Conservation (phyloP, 192 early-diverging fungal species). For the Backusella parvicylindrica region DNA sequence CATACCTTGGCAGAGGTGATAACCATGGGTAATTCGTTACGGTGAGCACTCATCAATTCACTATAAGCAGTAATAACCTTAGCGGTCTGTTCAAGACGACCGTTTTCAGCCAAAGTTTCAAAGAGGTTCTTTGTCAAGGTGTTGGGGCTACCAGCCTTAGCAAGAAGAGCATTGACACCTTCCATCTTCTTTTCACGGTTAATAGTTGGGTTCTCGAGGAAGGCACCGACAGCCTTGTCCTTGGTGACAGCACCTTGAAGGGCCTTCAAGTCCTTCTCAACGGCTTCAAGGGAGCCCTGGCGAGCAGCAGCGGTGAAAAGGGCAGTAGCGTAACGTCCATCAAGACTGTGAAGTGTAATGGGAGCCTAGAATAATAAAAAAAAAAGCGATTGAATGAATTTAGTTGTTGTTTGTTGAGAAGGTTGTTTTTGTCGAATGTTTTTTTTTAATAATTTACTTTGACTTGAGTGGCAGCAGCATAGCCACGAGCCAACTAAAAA, state of each 20-base stretch:
- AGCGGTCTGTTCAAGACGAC: constrained; percentile 80
- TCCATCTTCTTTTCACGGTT: constrained; percentile 75
- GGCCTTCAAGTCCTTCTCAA: constrained; percentile 80
- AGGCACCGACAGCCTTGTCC: constrained; percentile 66
- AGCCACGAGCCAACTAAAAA: constrained; percentile 56
- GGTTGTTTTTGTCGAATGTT: neutral
- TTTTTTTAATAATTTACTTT: constrained; percentile 4
- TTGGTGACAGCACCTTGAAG: constrained; percentile 66
- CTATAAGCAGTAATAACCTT: constrained; percentile 80
- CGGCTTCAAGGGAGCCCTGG: constrained; percentile 69
- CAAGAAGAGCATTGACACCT: constrained; percentile 62
- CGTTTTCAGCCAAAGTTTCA: constrained; percentile 89
- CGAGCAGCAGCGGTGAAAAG: constrained; percentile 91
- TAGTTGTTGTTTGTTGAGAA: neutral
- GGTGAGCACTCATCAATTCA: constrained; percentile 84
- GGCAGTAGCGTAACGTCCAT: constrained; percentile 97
- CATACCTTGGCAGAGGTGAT: constrained; percentile 87
- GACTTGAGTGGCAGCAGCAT: constrained; percentile 54
- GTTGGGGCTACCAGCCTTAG: constrained; percentile 61
- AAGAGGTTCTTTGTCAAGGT: constrained; percentile 93
- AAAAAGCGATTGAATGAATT: neutral
- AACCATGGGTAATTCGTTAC: constrained; percentile 82
- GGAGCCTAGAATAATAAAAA: constrained; percentile 58
- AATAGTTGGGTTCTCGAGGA: constrained; percentile 86
- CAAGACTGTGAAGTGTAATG: constrained; percentile 84